phyloP scores from a whole-genome alignment of 2,329 filamentous ascomycete species.

The Colletotrichum musicola region DNA sequence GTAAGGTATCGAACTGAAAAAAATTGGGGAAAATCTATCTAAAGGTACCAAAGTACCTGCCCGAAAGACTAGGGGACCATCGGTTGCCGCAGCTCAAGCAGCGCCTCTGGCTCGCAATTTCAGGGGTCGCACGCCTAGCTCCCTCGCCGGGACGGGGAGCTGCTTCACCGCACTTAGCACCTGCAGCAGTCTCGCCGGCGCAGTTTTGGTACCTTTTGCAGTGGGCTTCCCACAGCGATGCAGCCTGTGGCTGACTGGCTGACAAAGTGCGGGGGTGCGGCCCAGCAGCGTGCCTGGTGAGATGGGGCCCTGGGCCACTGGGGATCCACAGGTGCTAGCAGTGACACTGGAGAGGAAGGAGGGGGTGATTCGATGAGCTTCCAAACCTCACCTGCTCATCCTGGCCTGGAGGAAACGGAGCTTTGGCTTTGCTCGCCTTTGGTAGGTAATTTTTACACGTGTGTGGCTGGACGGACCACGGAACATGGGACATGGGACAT shows the following conservation, averaged over 20 bases:
- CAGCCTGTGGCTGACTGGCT: constrained; percentile 27
- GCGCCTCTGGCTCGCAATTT: background rate
- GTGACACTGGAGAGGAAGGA: constrained; percentile 6
- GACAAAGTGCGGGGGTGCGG: constrained; percentile 31
- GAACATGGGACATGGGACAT: background rate
- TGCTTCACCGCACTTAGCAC: constrained; percentile 10
- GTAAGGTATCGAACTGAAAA: constrained; percentile 26
- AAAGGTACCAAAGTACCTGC: constrained; percentile 6
- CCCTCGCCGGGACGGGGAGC: background rate
- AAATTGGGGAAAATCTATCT: constrained; percentile 14
- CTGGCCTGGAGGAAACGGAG: constrained; percentile 16
- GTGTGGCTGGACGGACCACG: background rate
- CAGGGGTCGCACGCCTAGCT: constrained; percentile 24
- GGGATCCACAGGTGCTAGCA: constrained; percentile 30
- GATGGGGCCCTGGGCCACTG: constrained; percentile 28
- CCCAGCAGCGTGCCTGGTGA: background rate
- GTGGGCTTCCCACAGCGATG: constrained; percentile 20
- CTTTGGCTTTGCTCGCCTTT: constrained; percentile 1
- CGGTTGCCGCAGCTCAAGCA: constrained; percentile 12
- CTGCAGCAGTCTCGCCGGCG: background rate
- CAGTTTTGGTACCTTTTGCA: constrained; percentile 28
- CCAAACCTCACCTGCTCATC: constrained; percentile 31
- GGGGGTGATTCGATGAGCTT: constrained; percentile 37
- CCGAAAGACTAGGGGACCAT: constrained; percentile 11
- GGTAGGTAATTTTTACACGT: background rate